Evolutionary conservation across 2,329 filamentous ascomycete species (phyloP), one percentile per base, ranked within the genome.

Genomic region (Colletotrichum cuscutae): DNA sequence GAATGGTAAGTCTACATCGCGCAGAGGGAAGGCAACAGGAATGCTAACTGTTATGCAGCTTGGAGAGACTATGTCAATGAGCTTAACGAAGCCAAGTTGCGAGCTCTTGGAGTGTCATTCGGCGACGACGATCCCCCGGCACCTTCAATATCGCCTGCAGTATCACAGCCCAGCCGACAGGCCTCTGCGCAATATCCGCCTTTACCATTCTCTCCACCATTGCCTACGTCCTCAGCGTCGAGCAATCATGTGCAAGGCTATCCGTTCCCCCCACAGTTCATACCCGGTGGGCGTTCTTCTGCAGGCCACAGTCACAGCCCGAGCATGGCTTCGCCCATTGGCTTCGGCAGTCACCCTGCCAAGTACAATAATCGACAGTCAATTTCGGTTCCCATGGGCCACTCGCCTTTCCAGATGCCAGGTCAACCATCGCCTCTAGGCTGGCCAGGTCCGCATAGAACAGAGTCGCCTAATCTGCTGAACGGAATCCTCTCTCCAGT

Each of bases 41-140:
- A 32, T 65, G 64, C 78, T 78, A 77, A 78, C 52, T 32, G 30
- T 61, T 2, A 53, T 62, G n/a, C 69, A 87, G 87, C 88, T 1
- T 91, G 89, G 89, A 93, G 94, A 78, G 87, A 91, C 30, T 98
- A 98, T 81, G 93, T 95, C 71, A 89, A 93, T 67, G 92, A 93
- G 76, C 86, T 98, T 46, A 91, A 94, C 76, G 97, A 99, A 84
- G 95, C 96, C 73, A 99, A 98, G 84, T 87, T 99, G 65, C 92
- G 95, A 74, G 95, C 96, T 63, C 88, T 99, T 68, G 97, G 97
- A 75, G 97, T 98, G 13, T 95, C 91, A 22, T 88, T 94, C 73
- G 94, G 91, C 46, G 91, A 93, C 61, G 92, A 95, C 6, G 94
- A 97, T 64, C 90, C 91, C 12, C 84, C 89, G 73, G 85, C 89